Base-by-base conservation (phyloP, 179 eudicot species). In the Silene vulgaris region DNA sequence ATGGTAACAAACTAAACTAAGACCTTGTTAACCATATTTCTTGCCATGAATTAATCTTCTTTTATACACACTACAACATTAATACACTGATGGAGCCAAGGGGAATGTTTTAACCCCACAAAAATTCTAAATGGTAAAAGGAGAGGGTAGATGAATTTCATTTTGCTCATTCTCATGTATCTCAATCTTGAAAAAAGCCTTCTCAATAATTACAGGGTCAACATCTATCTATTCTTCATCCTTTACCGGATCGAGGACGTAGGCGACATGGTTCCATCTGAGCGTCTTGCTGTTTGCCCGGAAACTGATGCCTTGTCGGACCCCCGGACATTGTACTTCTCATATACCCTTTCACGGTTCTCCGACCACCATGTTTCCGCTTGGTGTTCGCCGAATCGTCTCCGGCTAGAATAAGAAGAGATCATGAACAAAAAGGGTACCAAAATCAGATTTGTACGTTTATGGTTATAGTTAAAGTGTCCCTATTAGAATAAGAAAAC, bases 301-400 rank as follows among this genome's bases (percentile, higher is more conserved):
- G 90, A 83, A 71, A 86, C 90, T 16, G 97, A 88, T 74, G 94
- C 79, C 85, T 85, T 90, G 82, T 92, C 94, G 3, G 95, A 88
- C 54, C 91, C 95, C 29, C 96, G 86, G 19, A 95, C 90, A 60
- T 95, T 90, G 82, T 95, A 95, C 76, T 76, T 89, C 77, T 95
- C 97, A 1, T 95, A 90, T 71, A 95, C 97, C 74, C 81, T 92
- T 77, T 89, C 99, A 23, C 99, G 97, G 73, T 95, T 95, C 82
- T 92, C 99, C 0, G 99, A 92, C 99, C 99, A 95, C 99, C 99
- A 95, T 57, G 91, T 88, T 83, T 95, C 96, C 12, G 99, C 99
- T 85, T 95, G 99, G 81, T 95, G 96, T 84, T 95, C 99, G 8
- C 99, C 97, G 28, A 95, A 95, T 85, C 99, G 86, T 82, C 99